A percentile compares a stretch with the other conserved stretches of the same genome.
Conservation (phyloP, 768 basidiomycete genomes). For the Naganishia vishniacii region DNA sequence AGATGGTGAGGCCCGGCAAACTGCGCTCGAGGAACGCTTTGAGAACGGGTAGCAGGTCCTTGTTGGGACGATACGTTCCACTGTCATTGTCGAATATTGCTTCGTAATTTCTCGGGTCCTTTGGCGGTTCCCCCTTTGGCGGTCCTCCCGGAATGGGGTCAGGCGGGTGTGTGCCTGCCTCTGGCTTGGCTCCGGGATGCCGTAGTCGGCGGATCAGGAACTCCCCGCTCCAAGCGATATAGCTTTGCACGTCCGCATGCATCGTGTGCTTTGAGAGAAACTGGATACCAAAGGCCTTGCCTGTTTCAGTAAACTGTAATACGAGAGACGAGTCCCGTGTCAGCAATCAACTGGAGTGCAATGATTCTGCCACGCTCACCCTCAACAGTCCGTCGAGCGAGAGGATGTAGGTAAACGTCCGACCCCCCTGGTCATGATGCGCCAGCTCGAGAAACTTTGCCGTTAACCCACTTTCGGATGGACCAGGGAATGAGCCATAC, state of each 20-base stretch:
- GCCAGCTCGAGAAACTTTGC: conserved; percentile 52
- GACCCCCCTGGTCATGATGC: conserved; percentile 51
- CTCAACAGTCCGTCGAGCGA: conserved; percentile 67
- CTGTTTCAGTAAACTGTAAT: conserved; percentile 82
- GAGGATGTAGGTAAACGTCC: conserved; percentile 77
- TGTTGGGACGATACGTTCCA: conserved; percentile 76
- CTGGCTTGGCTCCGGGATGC: conserved; percentile 53
- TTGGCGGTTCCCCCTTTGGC: conserved; percentile 34
- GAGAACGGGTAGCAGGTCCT: conserved; percentile 58
- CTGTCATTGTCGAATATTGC: conserved; percentile 71
- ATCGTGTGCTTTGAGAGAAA: conserved; percentile 81
- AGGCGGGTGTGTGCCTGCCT: conserved; percentile 49
- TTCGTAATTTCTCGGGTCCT: conserved; percentile 60
- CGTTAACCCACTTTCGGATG: conserved; percentile 35
- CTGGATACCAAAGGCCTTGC: conserved; percentile 79
- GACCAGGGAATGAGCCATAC: conserved; percentile 44
- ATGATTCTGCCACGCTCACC: no score
- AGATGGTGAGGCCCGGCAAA: conserved; percentile 61
- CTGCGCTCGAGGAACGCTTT: conserved; percentile 65
- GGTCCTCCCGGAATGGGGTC: conserved; percentile 35
- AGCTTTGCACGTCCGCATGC: conserved; percentile 62
- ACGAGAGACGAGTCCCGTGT: no score
- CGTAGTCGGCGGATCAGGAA: conserved; percentile 59
- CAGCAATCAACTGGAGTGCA: no score
- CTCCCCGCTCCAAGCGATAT: conserved; percentile 53